Base-by-base conservation (phyloP, 202 grass and related monocot species). In the Carex arenaria region DNA sequence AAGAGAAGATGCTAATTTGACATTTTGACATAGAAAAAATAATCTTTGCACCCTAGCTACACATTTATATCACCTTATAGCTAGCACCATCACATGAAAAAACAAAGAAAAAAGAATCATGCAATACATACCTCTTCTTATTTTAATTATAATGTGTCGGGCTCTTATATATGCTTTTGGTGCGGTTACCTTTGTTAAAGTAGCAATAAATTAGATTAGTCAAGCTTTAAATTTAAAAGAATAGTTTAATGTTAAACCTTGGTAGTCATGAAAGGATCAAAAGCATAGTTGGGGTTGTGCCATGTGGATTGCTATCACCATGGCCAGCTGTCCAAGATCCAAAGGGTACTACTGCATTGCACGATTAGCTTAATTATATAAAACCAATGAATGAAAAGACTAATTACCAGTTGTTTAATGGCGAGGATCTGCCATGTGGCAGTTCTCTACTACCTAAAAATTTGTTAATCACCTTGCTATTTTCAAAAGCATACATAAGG, bases 231-330 rank as follows among this genome's bases (percentile, higher is more conserved):
- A 2, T 23, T 23, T 62, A 23, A 26, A 20, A 62, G 60, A 62
- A 62, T 62, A 26, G 3, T 22, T 62, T 49, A 23, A 9, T 26
- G 56, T 62, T 9, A 62, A 62, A 62, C 9, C 72, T 45, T 66
- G 78, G 78, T 28, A 66, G 36, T 43, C 30, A 80, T 80, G 57
- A 80, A 67, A 49, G 79, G 32, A 81, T 64, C 61, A 51, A 26
- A 79, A 15, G 23, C 40, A 51, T 73, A 53, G 78, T 64, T 74
- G 22, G 85, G 85, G 85, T 81, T 6, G 11, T 82, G 85, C 76
- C 85, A 82, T 81, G 52, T 86, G 78, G 85, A 71, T 80, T 55
- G 67, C 45, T 52, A 86, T 82, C 78, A 64, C 67, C 57, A 23
- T 5, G 61, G 26, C 78, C 69, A 82, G 78, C 55, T 70, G 34